phyloP scores from a whole-genome alignment of 2,329 filamentous ascomycete genomes.

The Hymenoscyphus scutula region DNA sequence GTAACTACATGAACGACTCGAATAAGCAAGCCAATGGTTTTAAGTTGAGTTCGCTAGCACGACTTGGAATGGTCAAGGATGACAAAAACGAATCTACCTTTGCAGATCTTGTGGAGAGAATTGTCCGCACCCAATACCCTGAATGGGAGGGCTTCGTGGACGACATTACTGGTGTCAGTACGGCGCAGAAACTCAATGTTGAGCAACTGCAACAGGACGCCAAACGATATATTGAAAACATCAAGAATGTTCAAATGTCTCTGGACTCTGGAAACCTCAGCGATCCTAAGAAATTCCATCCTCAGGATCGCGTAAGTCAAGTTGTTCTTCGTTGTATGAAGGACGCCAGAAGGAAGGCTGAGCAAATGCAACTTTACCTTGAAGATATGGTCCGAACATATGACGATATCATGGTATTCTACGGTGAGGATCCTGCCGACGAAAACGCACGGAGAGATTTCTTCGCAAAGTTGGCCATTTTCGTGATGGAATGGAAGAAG shows the following conservation, averaged over 20 bases:
- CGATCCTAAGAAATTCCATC: conserved; percentile 96
- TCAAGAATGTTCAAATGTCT: conserved; percentile 88
- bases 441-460: conserved; percentile 94
- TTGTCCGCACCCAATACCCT: conserved; percentile 92
- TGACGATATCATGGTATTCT: conserved; percentile 94
- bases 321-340: conserved; percentile 94
- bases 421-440: conserved; percentile 88
- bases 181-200: conserved; percentile 87
- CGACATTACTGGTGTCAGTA: conserved; percentile 78
- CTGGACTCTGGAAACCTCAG: conserved; percentile 92
- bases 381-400: conserved; percentile 90
- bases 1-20: conserved; percentile 99
- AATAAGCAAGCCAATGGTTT: conserved; percentile 98
- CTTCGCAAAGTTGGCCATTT: conserved; percentile 87
- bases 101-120: conserved; percentile 92
- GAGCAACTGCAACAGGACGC: conserved; percentile 87
- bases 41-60: conserved; percentile 91
- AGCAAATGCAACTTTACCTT: conserved; percentile 90
- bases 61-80: conserved; percentile 96
- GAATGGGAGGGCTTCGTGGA: conserved; percentile 89
- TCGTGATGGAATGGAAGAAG: conserved; percentile 94
- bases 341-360: conserved; percentile 90
- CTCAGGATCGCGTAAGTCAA: conserved; percentile 89
- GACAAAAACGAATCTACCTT: conserved; percentile 98
- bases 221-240: conserved; percentile 89